phyloP scores from a whole-genome alignment of 768 basidiomycete species.

The Tremella yokohamensis region DNA sequence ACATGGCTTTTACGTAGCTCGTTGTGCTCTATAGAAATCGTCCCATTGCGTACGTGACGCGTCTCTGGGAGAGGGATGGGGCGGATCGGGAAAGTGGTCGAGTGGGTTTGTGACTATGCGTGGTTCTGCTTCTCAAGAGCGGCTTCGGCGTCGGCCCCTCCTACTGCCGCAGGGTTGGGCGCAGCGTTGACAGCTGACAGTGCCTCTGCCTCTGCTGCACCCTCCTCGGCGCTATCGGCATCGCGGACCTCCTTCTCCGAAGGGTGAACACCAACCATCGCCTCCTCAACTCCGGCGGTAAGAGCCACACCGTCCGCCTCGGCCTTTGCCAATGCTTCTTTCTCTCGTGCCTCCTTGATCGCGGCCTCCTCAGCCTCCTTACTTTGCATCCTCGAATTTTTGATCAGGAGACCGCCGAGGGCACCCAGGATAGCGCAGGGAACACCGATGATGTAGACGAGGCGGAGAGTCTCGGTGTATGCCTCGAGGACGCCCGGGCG shows the following conservation, averaged over 20 bases:
- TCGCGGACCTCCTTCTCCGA: not conserved
- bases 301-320: not conserved
- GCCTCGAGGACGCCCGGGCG: conserved; percentile 19
- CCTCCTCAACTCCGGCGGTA: not conserved
- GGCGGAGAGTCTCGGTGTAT: conserved; percentile 31
- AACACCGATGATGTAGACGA: conserved; percentile 51
- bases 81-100: not conserved
- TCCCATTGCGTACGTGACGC: too few species aligned
- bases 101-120: not conserved
- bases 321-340: conserved; percentile 11
- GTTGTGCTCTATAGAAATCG: too few species aligned
- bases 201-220: conserved; percentile 17
- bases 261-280: not conserved
- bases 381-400: conserved; percentile 45
- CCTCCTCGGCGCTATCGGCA: conserved; percentile 13
- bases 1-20: too few species aligned
- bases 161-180: conserved; percentile 5
- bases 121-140: conserved; percentile 8
- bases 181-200: conserved; percentile 7
- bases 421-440: conserved; percentile 45
- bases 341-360: conserved; percentile 22
- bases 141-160: conserved; percentile 3
- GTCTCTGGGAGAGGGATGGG: not conserved
- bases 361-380: conserved; percentile 46
- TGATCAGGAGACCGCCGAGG: conserved; percentile 42